Conservation (phyloP, 2,329 filamentous ascomycete species). For the Thelonectria rubi region DNA sequence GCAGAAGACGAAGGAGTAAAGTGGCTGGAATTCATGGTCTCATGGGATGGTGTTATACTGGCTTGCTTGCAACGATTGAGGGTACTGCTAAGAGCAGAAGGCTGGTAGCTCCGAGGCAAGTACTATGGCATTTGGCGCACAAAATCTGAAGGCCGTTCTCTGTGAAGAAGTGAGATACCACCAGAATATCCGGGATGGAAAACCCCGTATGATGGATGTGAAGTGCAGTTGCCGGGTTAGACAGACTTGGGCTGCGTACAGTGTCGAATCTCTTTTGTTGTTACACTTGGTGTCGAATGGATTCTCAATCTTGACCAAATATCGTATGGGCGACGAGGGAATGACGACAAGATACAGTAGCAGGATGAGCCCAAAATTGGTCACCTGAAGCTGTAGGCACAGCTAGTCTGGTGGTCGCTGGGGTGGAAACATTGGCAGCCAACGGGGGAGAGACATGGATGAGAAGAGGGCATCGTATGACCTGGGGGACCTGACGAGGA, state of each 20-base stretch:
- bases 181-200: constrained; percentile 37
- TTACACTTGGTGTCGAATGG: background rate
- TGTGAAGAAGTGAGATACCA: constrained; percentile 43
- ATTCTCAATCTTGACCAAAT: background rate
- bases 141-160: constrained; percentile 47
- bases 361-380: background rate
- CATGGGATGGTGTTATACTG: constrained; percentile 73
- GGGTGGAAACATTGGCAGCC: background rate
- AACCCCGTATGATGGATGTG: constrained; percentile 35
- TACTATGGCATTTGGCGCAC: constrained; percentile 61
- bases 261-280: background rate
- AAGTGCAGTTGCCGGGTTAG: constrained; percentile 26
- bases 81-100: constrained; percentile 58
- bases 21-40: constrained; percentile 61
- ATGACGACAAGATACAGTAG: background rate
- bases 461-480: background rate
- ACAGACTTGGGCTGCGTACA: background rate
- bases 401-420: background rate
- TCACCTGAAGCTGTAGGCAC: background rate
- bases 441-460: background rate
- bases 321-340: background rate
- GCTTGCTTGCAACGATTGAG: constrained; percentile 68
- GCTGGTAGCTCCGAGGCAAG: constrained; percentile 59
- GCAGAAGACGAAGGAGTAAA: constrained; percentile 99
- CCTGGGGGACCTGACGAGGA: background rate